Percentiles rank a stretch among this genome's conserved stretches.
Evolutionary conservation across 768 basidiomycete species (phyloP).

Genomic region (Rhizopogon salebrosus): DNA sequence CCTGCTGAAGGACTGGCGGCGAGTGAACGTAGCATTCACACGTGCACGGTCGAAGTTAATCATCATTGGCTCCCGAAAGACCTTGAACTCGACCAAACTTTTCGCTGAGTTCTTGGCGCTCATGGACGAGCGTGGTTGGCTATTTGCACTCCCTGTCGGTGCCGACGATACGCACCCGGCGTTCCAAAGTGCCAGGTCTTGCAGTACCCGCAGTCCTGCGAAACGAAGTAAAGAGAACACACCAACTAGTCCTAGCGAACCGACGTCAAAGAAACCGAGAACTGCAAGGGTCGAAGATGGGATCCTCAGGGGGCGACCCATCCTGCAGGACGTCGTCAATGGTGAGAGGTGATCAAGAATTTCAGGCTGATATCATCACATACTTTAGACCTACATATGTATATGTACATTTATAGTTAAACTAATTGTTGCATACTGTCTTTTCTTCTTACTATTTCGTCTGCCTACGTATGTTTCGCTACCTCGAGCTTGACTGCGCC

Average conservation of each 20-base stretch:
- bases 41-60: conserved; percentile 87
- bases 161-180: conserved; percentile 51
- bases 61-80: conserved; percentile 83
- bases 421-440: too few species aligned
- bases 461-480: too few species aligned
- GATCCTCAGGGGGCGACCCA: conserved; percentile 50
- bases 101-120: conserved; percentile 73
- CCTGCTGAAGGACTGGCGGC: conserved; percentile 89
- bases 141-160: conserved; percentile 47
- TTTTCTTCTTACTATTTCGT: too few species aligned
- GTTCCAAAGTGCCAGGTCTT: conserved; percentile 18
- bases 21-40: conserved; percentile 96
- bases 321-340: conserved; percentile 58
- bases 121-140: conserved; percentile 72
- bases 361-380: conserved; percentile 37
- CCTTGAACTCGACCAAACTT: conserved; percentile 57
- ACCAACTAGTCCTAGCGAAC: conserved; percentile 7
- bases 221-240: conserved; percentile 4
- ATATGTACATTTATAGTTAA: background rate
- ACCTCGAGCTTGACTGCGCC: too few species aligned
- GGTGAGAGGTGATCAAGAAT: conserved; percentile 21
- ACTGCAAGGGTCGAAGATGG: conserved; percentile 30
- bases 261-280: conserved; percentile 32
- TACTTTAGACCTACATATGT: background rate
- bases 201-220: conserved; percentile 6